Evolutionary conservation across 1,139 yeast species (phyloP).

Genomic region (Geotrichum candidum): DNA sequence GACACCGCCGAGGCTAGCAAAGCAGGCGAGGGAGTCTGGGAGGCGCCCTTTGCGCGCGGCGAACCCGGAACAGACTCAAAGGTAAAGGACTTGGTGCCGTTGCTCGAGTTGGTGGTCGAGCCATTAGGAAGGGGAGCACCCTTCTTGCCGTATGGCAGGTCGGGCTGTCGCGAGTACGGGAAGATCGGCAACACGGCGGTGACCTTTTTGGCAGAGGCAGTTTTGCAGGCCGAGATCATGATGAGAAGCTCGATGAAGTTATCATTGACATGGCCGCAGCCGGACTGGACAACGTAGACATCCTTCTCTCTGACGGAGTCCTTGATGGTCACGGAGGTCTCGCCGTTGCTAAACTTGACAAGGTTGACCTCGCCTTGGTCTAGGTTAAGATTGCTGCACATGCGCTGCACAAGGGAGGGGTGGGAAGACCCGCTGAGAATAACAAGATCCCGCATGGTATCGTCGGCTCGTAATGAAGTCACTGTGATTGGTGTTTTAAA

Average conservation of each 20-base stretch:
- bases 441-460: slow-evolving; percentile 62
- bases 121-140: slow-evolving; percentile 55
- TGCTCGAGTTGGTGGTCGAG: slow-evolving; percentile 16
- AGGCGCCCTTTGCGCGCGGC: slow-evolving; percentile 35
- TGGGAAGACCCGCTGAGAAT: slow-evolving; percentile 75
- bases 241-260: slow-evolving; percentile 81
- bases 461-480: not conserved
- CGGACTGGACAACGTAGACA: slow-evolving; percentile 73
- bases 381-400: slow-evolving; percentile 58
- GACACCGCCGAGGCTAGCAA: slow-evolving; percentile 3
- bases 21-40: not conserved
- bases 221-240: slow-evolving; percentile 89
- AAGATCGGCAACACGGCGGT: slow-evolving; percentile 93
- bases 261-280: slow-evolving; percentile 85
- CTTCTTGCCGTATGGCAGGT: slow-evolving; percentile 71
- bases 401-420: slow-evolving; percentile 54
- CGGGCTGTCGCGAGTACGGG: slow-evolving; percentile 95
- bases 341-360: slow-evolving; percentile 72
- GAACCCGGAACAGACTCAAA: slow-evolving; percentile 63
- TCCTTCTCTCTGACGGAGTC: slow-evolving; percentile 92
- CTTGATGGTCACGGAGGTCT: slow-evolving; percentile 74
- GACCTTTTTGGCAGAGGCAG: slow-evolving; percentile 88
- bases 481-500: not conserved
- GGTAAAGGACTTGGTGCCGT: slow-evolving; percentile 35
- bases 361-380: slow-evolving; percentile 54